Base-by-base conservation (phyloP, 176 grass and related monocot species). In the Rhynchospora breviuscula region DNA sequence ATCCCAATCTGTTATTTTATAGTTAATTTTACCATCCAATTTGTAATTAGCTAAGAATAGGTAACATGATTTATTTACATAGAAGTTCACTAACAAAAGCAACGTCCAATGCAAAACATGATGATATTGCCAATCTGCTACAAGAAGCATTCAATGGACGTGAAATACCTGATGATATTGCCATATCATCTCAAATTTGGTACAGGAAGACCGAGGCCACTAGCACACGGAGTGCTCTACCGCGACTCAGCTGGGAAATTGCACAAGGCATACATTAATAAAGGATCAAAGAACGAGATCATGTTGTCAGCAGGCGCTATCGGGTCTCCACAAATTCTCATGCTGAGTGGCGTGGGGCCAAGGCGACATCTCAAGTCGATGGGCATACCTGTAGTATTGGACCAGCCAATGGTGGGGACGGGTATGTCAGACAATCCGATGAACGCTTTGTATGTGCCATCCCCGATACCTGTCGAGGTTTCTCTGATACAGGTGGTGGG, bases 401-500 rank as follows among this genome's bases (percentile, higher is more conserved):
- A 94, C 66, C 72, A 89, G 23, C 88, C 90, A 2, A 88, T 85
- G 71, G 89, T 97, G n/a, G 94, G 94, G 59, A 83, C 89, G 76
- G 85, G 83, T 68, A 88, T 97, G 87, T 87, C 90, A 0, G 94
- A 97, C 73, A 97, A 94, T 89, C 95, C 95, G 60, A 89, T 94
- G 87, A 97, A 92, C 67, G 87, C 85, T 79, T 88, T 97, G 83
- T 89, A 77, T 79, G 87, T 94, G 48, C 90, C 92, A 11, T 94
- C 95, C 21, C 90, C 95, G 12, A 58, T 52, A 63, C 92, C 92
- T 0, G 88, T 97, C 13, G 92, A 91, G 87, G 61, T 94, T 57
- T 89, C 92, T 45, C 92, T 94, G 18, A 91, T 94, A 68, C 92
- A 97, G 81, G 92, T 97, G 19, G 95, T 94, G 14, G 95, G 95